Evolutionary conservation across 108 stramenopile genomes (phyloP), one percentile per base, ranked within the genome.

Genomic region (Asterionellopsis glacialis): DNA sequence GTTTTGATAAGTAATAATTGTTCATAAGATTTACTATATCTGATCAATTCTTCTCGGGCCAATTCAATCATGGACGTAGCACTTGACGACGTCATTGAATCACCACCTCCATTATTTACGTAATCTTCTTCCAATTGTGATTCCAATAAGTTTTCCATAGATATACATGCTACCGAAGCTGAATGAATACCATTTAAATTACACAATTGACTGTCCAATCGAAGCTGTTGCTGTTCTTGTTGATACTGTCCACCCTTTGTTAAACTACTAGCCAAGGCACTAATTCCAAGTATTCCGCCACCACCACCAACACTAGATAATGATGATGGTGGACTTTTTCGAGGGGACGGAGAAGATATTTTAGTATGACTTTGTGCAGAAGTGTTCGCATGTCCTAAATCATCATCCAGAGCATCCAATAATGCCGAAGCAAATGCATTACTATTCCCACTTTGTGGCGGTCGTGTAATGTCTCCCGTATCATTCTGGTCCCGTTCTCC

Each of bases 351-450:
- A 7, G 47, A 48, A 2, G 47, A 19, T 48, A 21, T 11, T 11
- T 44, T 44, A 44, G 12, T 44, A 13, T 44, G 16, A 9, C 6
- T 9, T 16, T 21, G 33, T 5, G 52, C 33, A 15, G 24, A 15
- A 54, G 3, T 22, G 5, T 41, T 57, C 4, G 56, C 6, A 19
- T 13, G n/a, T 22, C 61, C 61, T 21, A 75, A 61, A 60, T 84
- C 87, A 44, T 81, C 80, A 54, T 88, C 87, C 38, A 93, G 68
- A 10, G 87, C 83, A 50, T 84, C 85, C 55, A 93, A 59, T 15
- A 93, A 59, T 2, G 90, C 87, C 21, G 80, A 73, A 6, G 87
- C 87, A 68, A 91, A 91, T n/a, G 75, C 69, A 44, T 63, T 74
- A 40, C 67, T 74, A 21, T 47, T 51, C n/a, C 63, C 54, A 26